Percentiles rank a stretch among this genome's conserved stretches.
These are phyloP conservation scores for Phytophthora cajani DNA, from an alignment of 352 stramenopile species.

Conservation along the genomic window DNA sequence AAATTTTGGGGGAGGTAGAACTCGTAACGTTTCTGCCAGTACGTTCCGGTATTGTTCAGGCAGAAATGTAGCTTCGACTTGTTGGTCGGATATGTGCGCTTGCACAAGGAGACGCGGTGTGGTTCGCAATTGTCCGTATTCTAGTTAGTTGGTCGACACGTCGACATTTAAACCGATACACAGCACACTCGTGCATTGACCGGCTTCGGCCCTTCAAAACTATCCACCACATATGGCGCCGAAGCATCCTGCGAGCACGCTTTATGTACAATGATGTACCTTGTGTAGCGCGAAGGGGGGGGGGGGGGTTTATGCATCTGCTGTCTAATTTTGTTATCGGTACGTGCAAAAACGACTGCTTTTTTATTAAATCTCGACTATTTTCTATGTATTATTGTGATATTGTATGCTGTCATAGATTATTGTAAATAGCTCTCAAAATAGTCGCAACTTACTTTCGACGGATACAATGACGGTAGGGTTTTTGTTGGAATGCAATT, in stretches of 20 bases:
- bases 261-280: not conserved
- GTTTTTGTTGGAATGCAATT: too few relatives aligned
- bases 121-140: constrained; percentile 21
- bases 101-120: constrained; percentile 1
- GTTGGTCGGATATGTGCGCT: constrained; percentile 1
- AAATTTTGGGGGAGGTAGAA: constrained; percentile 1
- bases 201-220: not conserved
- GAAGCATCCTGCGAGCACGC: too few relatives aligned
- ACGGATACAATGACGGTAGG: too few relatives aligned
- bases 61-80: not conserved
- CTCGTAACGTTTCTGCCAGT: constrained; percentile 7
- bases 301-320: too few relatives aligned
- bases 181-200: not conserved
- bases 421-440: too few relatives aligned
- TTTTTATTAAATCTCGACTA: too few relatives aligned
- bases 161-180: constrained; percentile 10
- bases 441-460: too few relatives aligned
- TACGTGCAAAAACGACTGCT: too few relatives aligned
- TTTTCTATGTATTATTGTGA: too few relatives aligned
- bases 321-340: too few relatives aligned
- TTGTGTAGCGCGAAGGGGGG: not conserved
- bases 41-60: not conserved
- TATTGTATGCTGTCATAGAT: too few relatives aligned
- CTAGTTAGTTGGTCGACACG: constrained; percentile 4
- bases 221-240: constrained; percentile 1